These are phyloP conservation scores for Trichophyton simii DNA, from an alignment of 2,329 filamentous ascomycete genomes.

Conservation along the genomic window DNA sequence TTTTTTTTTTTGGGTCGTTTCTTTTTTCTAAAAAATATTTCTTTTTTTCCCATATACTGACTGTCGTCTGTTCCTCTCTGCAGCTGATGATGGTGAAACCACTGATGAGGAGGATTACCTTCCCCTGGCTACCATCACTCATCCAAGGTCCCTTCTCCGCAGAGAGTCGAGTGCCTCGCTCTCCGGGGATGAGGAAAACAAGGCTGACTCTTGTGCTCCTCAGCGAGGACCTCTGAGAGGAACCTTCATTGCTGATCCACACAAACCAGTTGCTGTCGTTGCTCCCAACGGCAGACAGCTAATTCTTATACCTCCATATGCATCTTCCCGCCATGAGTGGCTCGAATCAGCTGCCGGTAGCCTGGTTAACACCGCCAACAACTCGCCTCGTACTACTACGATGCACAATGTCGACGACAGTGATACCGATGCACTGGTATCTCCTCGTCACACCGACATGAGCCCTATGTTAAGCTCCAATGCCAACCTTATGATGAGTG, in stretches of 20 bases:
- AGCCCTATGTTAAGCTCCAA: constrained; percentile 53
- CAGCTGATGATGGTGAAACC: constrained; percentile 49
- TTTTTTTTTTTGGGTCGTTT: neutral
- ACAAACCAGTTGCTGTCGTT: constrained; percentile 37
- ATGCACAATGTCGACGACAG: constrained; percentile 33
- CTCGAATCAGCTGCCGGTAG: constrained; percentile 32
- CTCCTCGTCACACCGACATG: constrained; percentile 21
- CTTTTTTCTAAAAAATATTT: constrained; percentile 7
- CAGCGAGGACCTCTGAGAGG: constrained; percentile 37
- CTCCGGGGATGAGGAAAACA: constrained; percentile 30
- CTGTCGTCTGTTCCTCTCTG: neutral
- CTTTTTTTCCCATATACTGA: constrained; percentile 13
- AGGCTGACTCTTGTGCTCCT: constrained; percentile 21
- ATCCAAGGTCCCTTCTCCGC: constrained; percentile 39
- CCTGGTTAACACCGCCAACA: constrained; percentile 30
- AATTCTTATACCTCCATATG: constrained; percentile 36
- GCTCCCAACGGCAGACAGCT: constrained; percentile 38
- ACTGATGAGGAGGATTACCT: constrained; percentile 48
- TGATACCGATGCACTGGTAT: constrained; percentile 32
- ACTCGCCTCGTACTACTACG: constrained; percentile 30
- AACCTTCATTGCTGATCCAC: constrained; percentile 36
- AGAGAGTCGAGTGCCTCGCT: constrained; percentile 36
- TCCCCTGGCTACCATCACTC: constrained; percentile 36
- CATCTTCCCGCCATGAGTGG: constrained; percentile 36
- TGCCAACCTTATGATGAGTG: constrained; percentile 67